Conservation (phyloP, 176 grass and related monocot species). For the Rhipidocladum racemiflorum region DNA sequence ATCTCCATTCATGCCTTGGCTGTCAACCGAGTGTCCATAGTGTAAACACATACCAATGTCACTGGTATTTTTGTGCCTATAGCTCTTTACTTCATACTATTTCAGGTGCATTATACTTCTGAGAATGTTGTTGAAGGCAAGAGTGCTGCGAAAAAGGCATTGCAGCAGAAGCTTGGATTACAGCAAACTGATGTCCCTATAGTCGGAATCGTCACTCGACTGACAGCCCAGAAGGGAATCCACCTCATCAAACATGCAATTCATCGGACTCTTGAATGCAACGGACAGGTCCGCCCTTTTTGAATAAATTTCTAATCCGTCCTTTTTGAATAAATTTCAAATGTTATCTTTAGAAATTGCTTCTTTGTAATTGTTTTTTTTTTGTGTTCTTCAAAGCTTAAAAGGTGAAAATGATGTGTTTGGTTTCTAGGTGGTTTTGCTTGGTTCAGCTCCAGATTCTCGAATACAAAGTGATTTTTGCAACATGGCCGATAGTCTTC, state of each 20-base stretch:
- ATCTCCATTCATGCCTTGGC: neutral
- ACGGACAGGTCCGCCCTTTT: slow-evolving; percentile 72
- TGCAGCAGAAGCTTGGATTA: slow-evolving; percentile 81
- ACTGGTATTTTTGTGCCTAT: neutral
- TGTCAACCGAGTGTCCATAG: neutral
- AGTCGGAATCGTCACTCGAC: slow-evolving; percentile 81
- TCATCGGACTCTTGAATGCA: slow-evolving; percentile 56
- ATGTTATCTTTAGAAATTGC: neutral
- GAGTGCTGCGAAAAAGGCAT: slow-evolving; percentile 71
- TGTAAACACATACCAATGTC: neutral
- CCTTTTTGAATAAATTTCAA: slow-evolving; percentile 24
- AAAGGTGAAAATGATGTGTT: neutral
- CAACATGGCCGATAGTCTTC: slow-evolving; percentile 61
- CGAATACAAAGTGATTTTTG: slow-evolving; percentile 77
- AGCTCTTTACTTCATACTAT: neutral
- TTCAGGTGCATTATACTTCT: slow-evolving; percentile 71
- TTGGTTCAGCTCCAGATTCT: slow-evolving; percentile 80
- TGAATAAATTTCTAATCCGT: slow-evolving; percentile 41
- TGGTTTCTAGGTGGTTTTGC: slow-evolving; percentile 73
- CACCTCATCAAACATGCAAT: slow-evolving; percentile 97
- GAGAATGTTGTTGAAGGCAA: slow-evolving; percentile 95
- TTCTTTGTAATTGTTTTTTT: neutral
- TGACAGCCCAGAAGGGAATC: slow-evolving; percentile 93
- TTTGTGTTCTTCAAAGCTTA: neutral
- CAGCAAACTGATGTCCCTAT: slow-evolving; percentile 62